Evolutionary conservation across 495 filamentous ascomycete genomes (phyloP).

Genomic region (Penicillium malachiteum): DNA sequence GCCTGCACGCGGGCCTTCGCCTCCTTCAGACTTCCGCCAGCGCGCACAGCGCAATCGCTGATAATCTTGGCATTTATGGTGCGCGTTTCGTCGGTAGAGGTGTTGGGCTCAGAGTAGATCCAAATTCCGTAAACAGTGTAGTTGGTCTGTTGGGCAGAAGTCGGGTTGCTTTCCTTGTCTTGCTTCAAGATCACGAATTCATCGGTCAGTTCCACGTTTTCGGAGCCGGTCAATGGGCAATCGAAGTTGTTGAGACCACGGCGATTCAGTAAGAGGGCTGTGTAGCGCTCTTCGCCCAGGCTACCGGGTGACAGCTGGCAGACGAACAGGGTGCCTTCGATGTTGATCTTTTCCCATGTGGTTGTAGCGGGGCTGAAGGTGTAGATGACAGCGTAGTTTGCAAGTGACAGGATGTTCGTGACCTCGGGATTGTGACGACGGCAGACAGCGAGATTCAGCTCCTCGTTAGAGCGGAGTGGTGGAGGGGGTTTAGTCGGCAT

Average conservation of each 20-base stretch:
- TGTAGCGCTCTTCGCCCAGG: slow-evolving; percentile 52
- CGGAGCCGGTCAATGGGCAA: slow-evolving; percentile 47
- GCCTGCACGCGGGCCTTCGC: slow-evolving; percentile 44
- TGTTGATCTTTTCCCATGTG: slow-evolving; percentile 73
- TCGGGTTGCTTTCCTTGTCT: slow-evolving; percentile 17
- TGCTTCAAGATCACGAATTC: slow-evolving; percentile 61
- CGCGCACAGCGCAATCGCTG: slow-evolving; percentile 52
- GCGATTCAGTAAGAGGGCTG: slow-evolving; percentile 61
- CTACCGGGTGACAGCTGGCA: slow-evolving; percentile 55
- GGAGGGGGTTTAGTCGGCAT: slow-evolving; percentile 35
- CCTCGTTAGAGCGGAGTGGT: slow-evolving; percentile 65
- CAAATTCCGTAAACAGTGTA: slow-evolving; percentile 58
- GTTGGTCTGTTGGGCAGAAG: slow-evolving; percentile 13
- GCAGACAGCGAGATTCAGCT: slow-evolving; percentile 79
- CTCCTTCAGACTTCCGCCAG: slow-evolving; percentile 44
- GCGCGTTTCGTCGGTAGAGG: slow-evolving; percentile 52
- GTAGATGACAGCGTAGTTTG: slow-evolving; percentile 79
- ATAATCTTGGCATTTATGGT: slow-evolving; percentile 53
- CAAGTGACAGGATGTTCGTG: slow-evolving; percentile 66
- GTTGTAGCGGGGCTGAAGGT: slow-evolving; percentile 58
- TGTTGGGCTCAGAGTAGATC: slow-evolving; percentile 61
- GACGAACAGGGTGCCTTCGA: slow-evolving; percentile 82
- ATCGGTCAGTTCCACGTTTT: slow-evolving; percentile 59
- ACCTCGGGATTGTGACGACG: slow-evolving; percentile 71
- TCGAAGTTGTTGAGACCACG: slow-evolving; percentile 60